Conservation (phyloP, 768 basidiomycete species). For the Melanogaster broomeanus region DNA sequence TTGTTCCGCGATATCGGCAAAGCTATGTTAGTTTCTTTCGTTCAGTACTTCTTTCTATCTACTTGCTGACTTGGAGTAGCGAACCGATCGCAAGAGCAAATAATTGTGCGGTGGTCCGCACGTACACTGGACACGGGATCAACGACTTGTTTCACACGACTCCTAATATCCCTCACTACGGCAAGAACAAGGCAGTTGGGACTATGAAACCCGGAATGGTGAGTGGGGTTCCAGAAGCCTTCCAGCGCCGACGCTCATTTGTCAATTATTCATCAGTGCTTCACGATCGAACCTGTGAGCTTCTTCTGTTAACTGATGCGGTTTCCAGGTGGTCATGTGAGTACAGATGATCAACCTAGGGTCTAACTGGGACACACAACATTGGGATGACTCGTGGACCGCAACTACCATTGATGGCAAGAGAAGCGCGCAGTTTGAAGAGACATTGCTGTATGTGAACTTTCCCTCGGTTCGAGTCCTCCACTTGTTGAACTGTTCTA, state of each 20-base stretch:
- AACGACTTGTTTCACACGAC: constrained; percentile 82
- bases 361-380: constrained; percentile 68
- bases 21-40: constrained; percentile 60
- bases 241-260: constrained; percentile 1
- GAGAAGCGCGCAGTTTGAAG: constrained; percentile 95
- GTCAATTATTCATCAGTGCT: constrained; percentile 41
- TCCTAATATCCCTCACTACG: constrained; percentile 94
- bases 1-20: constrained; percentile 88
- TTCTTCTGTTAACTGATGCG: not conserved
- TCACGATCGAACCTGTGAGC: constrained; percentile 79
- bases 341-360: constrained; percentile 92
- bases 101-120: constrained; percentile 88
- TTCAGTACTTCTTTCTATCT: constrained; percentile 11
- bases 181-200: constrained; percentile 90
- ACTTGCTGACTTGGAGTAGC: constrained; percentile 38
- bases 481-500: constrained; percentile 15
- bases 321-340: constrained; percentile 3
- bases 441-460: constrained; percentile 82
- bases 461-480: constrained; percentile 2
- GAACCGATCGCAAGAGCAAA: constrained; percentile 84
- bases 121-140: constrained; percentile 91
- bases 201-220: constrained; percentile 95
- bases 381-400: constrained; percentile 97
- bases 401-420: constrained; percentile 91
- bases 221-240: constrained; percentile 24